Base-by-base conservation (phyloP, 805 yeast genomes). In the Saturnispora silvae region DNA sequence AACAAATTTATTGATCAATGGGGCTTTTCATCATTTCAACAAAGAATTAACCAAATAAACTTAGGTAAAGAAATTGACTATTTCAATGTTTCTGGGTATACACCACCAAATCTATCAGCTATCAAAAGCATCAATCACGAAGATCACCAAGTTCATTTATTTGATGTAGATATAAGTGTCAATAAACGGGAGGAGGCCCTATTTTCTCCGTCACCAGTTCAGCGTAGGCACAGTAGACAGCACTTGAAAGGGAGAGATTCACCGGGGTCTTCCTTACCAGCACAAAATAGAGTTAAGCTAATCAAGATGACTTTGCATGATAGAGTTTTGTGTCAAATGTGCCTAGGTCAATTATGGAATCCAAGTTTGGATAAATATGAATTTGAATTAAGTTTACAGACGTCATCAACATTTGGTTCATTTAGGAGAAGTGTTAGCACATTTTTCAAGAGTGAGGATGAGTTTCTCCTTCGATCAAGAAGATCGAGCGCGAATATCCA, bases 21-120 rank as follows among this genome's bases (percentile, higher is more conserved):
- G 34, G 4, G 48, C 9, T 50, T 46, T 33, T 53, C 58, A 4
- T 38, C 41, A 19, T 11, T 43, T 31, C 45, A 50, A 35, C 47
- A 45, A 34, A 41, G 37, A 30, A 22, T 35, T 18, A 22, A 29
- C 20, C 40, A 42, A 34, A 22, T 42, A 29, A 42, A 40, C 15
- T 35, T 37, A 3, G 40, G 28, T 7, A 22, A 35, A 17, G 44
- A 40, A 28, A 8, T 9, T 4, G 47, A 43, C 28, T 33, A 16
- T 9, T 43, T 45, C 14, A 31, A 24, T 11, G 33, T 41, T 22
- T 16, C 40, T 1, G 32, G 43, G 7, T 33, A 17, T 10, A 26
- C 39, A 13, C 45, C 47, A 10, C 9, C 11, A 3, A 15, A 18
- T 1, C 36, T 41, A 2, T 16, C 20, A 15, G 18, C 41, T 11